These are phyloP conservation scores for Rhizophagus sp. DNA, from an alignment of 192 early-diverging fungal genomes.

Conservation along the genomic window DNA sequence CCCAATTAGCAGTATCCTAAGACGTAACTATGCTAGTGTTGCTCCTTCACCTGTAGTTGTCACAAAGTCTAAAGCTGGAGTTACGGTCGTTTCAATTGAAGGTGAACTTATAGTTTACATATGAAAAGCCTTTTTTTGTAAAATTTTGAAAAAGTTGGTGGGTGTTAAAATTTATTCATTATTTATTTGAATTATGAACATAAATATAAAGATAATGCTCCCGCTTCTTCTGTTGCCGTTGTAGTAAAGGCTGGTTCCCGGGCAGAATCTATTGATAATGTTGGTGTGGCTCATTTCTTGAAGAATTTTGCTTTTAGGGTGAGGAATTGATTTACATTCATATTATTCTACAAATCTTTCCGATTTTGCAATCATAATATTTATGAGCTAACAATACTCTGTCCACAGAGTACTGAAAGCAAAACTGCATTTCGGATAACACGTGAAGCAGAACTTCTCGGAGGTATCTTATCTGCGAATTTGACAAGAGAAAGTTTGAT, in stretches of 20 bases:
- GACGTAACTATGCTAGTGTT: constrained; percentile 19
- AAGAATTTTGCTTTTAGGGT: constrained; percentile 92
- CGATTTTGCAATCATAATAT: not conserved
- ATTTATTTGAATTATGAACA: not conserved
- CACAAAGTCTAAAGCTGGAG: constrained; percentile 13
- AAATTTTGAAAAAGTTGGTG: not conserved
- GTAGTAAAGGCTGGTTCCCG: constrained; percentile 88
- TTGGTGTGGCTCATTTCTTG: constrained; percentile 87
- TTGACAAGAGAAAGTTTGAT: constrained; percentile 83
- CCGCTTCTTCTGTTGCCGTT: constrained; percentile 76
- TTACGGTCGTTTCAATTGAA: constrained; percentile 20
- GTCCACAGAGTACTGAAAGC: constrained; percentile 68
- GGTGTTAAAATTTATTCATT: not conserved
- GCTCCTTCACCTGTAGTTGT: constrained; percentile 12
- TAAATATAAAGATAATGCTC: constrained; percentile 55
- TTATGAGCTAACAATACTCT: not conserved
- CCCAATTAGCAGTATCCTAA: not conserved
- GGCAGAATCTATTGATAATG: constrained; percentile 70
- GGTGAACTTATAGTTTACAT: constrained; percentile 9
- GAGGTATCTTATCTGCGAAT: constrained; percentile 79
- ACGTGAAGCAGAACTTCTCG: constrained; percentile 90
- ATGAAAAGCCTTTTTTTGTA: not conserved
- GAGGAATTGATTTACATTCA: constrained; percentile 11
- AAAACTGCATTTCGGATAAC: constrained; percentile 85
- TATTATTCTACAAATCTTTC: not conserved